Percentiles rank a stretch among this genome's conserved stretches.
Conservation (phyloP, 75 land plant genomes). For the Isoetes taiwanensis region DNA sequence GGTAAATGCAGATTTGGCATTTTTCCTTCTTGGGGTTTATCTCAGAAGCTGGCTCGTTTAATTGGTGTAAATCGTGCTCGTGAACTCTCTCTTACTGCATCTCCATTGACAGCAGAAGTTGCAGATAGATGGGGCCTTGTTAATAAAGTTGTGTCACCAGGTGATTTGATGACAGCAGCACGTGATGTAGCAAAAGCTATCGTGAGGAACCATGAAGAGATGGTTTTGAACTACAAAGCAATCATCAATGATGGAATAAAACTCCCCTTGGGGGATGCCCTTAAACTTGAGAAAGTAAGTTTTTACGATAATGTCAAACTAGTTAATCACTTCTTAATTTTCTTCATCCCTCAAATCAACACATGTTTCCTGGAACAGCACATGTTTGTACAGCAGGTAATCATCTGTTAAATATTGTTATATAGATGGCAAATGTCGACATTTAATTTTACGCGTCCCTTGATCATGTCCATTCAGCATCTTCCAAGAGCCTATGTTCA, state of each 20-base stretch:
- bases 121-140: slow-evolving; percentile 91
- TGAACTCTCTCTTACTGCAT: slow-evolving; percentile 60
- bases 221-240: slow-evolving; percentile 71
- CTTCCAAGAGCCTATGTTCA: no score
- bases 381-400: no score
- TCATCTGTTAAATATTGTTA: no score
- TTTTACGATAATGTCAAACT: no score
- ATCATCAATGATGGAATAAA: slow-evolving; percentile 81
- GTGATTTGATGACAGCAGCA: slow-evolving; percentile 60
- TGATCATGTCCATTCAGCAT: no score
- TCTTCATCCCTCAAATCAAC: no score
- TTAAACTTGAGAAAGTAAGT: slow-evolving; percentile 90
- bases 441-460: no score
- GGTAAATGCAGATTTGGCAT: slow-evolving; percentile 70
- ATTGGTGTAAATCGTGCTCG: slow-evolving; percentile 80
- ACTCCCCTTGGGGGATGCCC: slow-evolving; percentile 52
- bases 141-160: slow-evolving; percentile 61
- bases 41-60: slow-evolving; percentile 81
- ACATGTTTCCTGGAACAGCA: no score
- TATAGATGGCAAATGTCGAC: no score
- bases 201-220: slow-evolving; percentile 44
- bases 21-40: slow-evolving; percentile 97
- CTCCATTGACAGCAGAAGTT: slow-evolving; percentile 52
- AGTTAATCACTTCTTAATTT: no score
- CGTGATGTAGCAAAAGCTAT: slow-evolving; percentile 57